phyloP scores from a whole-genome alignment of 2,329 filamentous ascomycete species.

The Rhinocladiella mackenziei region DNA sequence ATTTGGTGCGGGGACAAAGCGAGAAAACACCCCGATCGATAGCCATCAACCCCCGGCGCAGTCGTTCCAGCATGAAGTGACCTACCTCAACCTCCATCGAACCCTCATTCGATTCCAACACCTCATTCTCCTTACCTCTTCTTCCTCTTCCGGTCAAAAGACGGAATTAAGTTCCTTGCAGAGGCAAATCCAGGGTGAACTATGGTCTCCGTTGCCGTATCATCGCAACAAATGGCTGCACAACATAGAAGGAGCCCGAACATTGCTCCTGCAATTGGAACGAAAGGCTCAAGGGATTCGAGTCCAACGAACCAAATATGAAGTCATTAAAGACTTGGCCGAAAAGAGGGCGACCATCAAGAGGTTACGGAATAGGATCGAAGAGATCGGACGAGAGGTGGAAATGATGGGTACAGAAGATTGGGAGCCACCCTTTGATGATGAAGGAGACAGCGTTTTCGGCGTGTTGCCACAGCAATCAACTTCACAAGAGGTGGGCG shows the following conservation, averaged over 20 bases:
- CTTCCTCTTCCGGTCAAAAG: constrained; percentile 22
- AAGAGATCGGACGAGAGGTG: constrained; percentile 27
- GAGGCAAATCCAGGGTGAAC: constrained; percentile 27
- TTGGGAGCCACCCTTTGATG: constrained; percentile 10
- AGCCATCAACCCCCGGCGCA: constrained; percentile 6
- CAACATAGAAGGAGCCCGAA: constrained; percentile 46
- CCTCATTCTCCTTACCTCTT: constrained; percentile 36
- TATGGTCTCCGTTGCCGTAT: constrained; percentile 39
- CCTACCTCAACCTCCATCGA: constrained; percentile 40
- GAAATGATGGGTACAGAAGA: constrained; percentile 16
- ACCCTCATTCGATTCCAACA: constrained; percentile 44
- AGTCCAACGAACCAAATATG: constrained; percentile 37
- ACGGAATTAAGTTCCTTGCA: constrained; percentile 34
- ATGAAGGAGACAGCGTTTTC: constrained; percentile 24
- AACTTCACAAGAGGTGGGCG: neutral
- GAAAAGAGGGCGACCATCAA: constrained; percentile 35
- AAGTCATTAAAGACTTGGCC: constrained; percentile 39
- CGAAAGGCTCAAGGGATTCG: constrained; percentile 40
- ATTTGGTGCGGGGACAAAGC: constrained; percentile 16
- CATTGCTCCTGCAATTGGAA: constrained; percentile 41
- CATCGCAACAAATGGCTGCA: constrained; percentile 40
- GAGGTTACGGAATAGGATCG: constrained; percentile 23
- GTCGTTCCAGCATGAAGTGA: constrained; percentile 26
- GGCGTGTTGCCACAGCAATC: constrained; percentile 21
- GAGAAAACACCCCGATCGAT: constrained; percentile 7